Conservation (phyloP, 2,329 filamentous ascomycete species). For the Magnaporthiopsis poae region DNA sequence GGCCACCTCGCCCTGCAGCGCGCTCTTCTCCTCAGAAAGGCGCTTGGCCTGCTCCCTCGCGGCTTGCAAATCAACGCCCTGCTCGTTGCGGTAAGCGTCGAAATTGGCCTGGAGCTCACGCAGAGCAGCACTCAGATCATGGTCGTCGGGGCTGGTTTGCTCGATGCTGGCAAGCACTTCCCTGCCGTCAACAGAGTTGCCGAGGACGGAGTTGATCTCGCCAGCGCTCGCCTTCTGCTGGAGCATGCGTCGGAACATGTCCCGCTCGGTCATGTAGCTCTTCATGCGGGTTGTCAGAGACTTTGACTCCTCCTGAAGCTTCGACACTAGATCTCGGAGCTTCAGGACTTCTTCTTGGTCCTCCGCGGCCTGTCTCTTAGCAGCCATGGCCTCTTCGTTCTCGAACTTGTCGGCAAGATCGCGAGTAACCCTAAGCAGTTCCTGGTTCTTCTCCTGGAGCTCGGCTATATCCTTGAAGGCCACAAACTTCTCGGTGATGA, state of each 20-base stretch:
- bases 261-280: slow-evolving; percentile 88
- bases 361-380: slow-evolving; percentile 51
- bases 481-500: slow-evolving; percentile 83
- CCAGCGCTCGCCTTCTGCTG: slow-evolving; percentile 56
- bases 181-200: slow-evolving; percentile 56
- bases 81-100: slow-evolving; percentile 79
- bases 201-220: slow-evolving; percentile 60
- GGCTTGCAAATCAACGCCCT: slow-evolving; percentile 67
- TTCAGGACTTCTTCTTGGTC: slow-evolving; percentile 64
- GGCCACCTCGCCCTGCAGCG: slow-evolving; percentile 72
- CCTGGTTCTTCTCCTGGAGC: slow-evolving; percentile 77
- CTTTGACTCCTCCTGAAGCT: slow-evolving; percentile 70
- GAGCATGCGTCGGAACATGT: slow-evolving; percentile 93
- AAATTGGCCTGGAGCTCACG: slow-evolving; percentile 84
- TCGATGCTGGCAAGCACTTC: slow-evolving; percentile 51
- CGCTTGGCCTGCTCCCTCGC: slow-evolving; percentile 77
- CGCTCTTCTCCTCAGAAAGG: slow-evolving; percentile 70
- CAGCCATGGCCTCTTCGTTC: slow-evolving; percentile 69
- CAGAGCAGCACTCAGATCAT: slow-evolving; percentile 66
- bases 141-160: slow-evolving; percentile 49
- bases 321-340: slow-evolving; percentile 22
- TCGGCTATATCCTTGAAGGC: slow-evolving; percentile 79
- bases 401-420: slow-evolving; percentile 84
- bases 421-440: slow-evolving; percentile 71
- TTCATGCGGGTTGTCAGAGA: slow-evolving; percentile 75